Evolutionary conservation across 1,284 basidiomycete species (phyloP).

Genomic region (Ustilago loliicola): DNA sequence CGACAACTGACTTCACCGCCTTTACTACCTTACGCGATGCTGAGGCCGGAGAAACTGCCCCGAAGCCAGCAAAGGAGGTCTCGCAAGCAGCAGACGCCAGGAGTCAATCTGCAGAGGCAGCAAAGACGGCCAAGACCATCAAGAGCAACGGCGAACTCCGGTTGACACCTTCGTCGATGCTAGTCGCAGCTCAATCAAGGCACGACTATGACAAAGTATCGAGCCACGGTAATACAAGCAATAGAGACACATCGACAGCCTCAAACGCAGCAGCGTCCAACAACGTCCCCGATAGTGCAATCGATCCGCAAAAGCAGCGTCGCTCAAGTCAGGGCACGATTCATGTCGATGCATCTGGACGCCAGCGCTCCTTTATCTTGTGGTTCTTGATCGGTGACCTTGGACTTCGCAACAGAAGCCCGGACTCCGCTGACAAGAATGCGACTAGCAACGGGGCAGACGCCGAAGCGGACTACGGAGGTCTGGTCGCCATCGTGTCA

Average conservation of each 20-base stretch:
- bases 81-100: not conserved
- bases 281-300: not conserved
- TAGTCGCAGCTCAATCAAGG: conserved; percentile 16
- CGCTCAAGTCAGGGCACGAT: conserved; percentile 13
- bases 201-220: not conserved
- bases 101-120: not conserved
- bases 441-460: not conserved
- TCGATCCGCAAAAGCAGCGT: conserved; percentile 5
- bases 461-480: conserved; percentile 35
- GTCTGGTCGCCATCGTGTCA: conserved; percentile 21
- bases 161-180: conserved; percentile 41
- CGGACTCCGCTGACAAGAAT: not conserved
- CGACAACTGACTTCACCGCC: conserved; percentile 25
- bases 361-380: conserved; percentile 51
- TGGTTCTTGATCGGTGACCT: conserved; percentile 64
- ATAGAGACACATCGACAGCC: not conserved
- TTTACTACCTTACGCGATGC: conserved; percentile 26
- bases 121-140: not conserved
- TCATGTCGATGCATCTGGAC: conserved; percentile 40
- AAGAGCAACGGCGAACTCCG: conserved; percentile 13
- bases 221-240: not conserved
- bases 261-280: not conserved
- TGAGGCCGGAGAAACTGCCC: not conserved
- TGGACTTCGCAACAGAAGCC: conserved; percentile 34
- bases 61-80: not conserved